Percentiles rank a stretch among this genome's conserved stretches.
Conservation (phyloP, 768 basidiomycete species). For the Suillus bovinus region DNA sequence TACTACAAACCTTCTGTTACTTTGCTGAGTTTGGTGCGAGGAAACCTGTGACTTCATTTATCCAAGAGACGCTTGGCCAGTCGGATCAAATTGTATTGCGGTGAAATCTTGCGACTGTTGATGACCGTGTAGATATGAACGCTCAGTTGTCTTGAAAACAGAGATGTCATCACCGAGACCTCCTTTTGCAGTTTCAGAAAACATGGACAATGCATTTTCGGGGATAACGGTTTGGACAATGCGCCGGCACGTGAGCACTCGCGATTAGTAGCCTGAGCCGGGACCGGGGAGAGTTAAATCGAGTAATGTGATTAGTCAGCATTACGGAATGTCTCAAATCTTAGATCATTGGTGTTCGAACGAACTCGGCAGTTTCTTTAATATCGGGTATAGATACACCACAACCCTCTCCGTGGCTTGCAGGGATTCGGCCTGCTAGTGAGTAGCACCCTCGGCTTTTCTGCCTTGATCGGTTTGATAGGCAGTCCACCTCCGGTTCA, state of each 20-base stretch:
- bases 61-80: neutral
- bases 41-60: neutral
- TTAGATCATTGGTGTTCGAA: conserved; percentile 1
- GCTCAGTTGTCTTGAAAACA: neutral
- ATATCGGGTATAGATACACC: conserved; percentile 6
- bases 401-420: neutral
- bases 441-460: neutral
- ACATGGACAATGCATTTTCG: too few relatives aligned
- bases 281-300: neutral
- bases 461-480: conserved; percentile 4
- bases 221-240: neutral
- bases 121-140: neutral
- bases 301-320: neutral
- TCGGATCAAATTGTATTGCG: neutral
- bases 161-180: neutral
- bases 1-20: neutral
- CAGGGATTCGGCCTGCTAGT: neutral
- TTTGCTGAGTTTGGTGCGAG: neutral
- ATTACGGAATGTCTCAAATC: conserved; percentile 1
- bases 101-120: neutral
- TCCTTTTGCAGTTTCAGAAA: neutral
- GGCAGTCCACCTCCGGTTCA: neutral
- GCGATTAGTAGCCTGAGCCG: neutral
- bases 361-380: conserved; percentile 4
- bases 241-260: neutral